Evolutionary conservation across 441 rosid species (phyloP).

Genomic region (Croton laevigatus): DNA sequence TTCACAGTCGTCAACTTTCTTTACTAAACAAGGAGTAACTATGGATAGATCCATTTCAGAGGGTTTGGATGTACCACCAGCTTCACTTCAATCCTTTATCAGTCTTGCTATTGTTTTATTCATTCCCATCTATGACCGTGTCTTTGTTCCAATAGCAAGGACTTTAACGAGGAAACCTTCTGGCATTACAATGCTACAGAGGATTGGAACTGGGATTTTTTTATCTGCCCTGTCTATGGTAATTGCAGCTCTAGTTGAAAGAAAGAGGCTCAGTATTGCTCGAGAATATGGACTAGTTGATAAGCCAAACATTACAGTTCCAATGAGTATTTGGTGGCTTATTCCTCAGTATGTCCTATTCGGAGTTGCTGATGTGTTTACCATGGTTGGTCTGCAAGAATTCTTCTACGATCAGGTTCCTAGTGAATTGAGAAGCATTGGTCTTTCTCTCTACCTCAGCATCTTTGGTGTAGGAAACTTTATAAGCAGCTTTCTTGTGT

Average conservation of each 20-base stretch:
- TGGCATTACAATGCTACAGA: conserved; percentile 68
- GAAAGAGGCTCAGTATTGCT: conserved; percentile 49
- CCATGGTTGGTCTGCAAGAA: conserved; percentile 69
- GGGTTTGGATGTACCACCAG: conserved; percentile 45
- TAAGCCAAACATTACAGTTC: conserved; percentile 48
- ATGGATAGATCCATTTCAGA: conserved; percentile 56
- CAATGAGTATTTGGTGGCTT: conserved; percentile 78
- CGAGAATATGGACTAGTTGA: conserved; percentile 39
- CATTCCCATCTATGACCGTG: conserved; percentile 56
- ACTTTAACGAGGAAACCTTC: conserved; percentile 42
- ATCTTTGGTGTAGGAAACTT: conserved; percentile 58
- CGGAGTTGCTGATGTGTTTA: conserved; percentile 51
- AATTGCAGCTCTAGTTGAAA: conserved; percentile 51
- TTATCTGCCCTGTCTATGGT: conserved; percentile 48
- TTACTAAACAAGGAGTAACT: conserved; percentile 72
- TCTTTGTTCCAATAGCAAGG: conserved; percentile 57
- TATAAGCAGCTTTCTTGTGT: conserved; percentile 58
- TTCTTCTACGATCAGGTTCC: conserved; percentile 74
- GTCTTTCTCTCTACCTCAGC: conserved; percentile 57
- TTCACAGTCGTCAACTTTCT: conserved; percentile 61
- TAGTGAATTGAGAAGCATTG: conserved; percentile 51
- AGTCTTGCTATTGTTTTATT: conserved; percentile 43
- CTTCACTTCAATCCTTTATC: conserved; percentile 55
- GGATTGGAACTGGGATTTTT: conserved; percentile 59
- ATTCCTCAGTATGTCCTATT: conserved; percentile 53